Evolutionary conservation across 169 alveolate species (phyloP).

Genomic region (Eimeria brunetti): DNA sequence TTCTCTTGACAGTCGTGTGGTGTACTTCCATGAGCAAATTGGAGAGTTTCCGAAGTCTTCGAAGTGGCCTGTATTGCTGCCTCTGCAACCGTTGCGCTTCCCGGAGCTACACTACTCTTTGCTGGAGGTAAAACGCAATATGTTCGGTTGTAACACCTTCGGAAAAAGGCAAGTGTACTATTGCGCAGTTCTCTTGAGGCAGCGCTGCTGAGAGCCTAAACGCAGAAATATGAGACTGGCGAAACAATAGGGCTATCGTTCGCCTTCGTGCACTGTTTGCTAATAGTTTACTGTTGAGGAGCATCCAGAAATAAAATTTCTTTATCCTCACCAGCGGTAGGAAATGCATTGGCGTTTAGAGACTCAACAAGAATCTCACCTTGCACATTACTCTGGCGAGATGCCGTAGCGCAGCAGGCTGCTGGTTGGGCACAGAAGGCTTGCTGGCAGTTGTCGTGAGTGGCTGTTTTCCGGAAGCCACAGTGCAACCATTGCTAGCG

Average conservation of each 20-base stretch:
- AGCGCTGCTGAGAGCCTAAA: slow-evolving; percentile 7
- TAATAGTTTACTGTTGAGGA: background rate
- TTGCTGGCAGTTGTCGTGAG: background rate
- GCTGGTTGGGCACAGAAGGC: background rate
- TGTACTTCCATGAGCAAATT: background rate
- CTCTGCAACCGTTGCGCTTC: background rate
- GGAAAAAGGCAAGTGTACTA: background rate
- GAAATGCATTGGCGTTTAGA: background rate
- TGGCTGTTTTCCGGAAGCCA: background rate
- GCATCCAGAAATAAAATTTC: background rate
- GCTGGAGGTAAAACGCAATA: too few species aligned
- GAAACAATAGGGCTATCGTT: background rate
- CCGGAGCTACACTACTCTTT: background rate
- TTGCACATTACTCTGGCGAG: slow-evolving; percentile 35
- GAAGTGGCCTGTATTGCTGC: background rate
- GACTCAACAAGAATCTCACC: background rate
- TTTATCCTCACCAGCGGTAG: background rate
- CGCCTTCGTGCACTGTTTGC: background rate
- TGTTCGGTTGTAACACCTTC: background rate
- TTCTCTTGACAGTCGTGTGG: too few species aligned
- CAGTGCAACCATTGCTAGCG: background rate
- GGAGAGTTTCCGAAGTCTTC: background rate
- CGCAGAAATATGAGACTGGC: background rate
- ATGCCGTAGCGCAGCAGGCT: slow-evolving; percentile 37
- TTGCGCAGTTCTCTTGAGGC: background rate